Base-by-base conservation (phyloP, 305 asterid genomes). In the Stenogyne calaminthoides region DNA sequence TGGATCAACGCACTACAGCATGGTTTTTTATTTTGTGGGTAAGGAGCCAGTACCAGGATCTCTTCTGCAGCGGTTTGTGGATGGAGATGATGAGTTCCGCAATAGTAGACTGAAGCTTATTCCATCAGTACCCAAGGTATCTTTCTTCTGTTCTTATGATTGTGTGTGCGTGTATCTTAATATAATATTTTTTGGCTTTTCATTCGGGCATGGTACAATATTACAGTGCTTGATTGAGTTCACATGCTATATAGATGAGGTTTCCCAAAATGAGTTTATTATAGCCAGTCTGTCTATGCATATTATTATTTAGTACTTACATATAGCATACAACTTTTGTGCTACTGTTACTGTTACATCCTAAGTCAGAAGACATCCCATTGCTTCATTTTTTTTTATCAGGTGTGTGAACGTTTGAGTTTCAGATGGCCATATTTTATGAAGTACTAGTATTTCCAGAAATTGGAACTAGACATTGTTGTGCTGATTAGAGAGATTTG, bases 61-160 rank as follows among this genome's bases (percentile, higher is more conserved):
- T 46, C 96, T 93, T 64, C 78, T 93, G 75, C 95, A 91, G 81
- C 84, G 98, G 64, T 95, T 95, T 84, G 97, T 95, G 54, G 97
- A 95, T 67, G 99, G 98, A 74, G 99, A 95, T 78, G 99, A 95
- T 32, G n/a, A n/a, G n/a, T n/a, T n/a, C n/a, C n/a, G n/a, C n/a
- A n/a, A n/a, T n/a, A n/a, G n/a, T n/a, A n/a, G n/a, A 76, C 78
- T 95, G 84, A 95, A 95, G 87, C 96, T 91, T 74, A 94, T 93
- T 72, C 97, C 98, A 36, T 91, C 96, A 16, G 98, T 93, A 51
- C 98, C 98, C 29, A 93, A 93, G 96, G 98, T 93, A 76, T 74
- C 64, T 39, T 44, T 37, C 36, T 32, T 32, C 36, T 32, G 4
- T 32, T 32, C 36, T 32, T 32, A 32, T 4, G 36, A 32, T 32